A percentile compares a stretch with the other conserved stretches of the same genome.
phyloP scores from a whole-genome alignment of 2,329 filamentous ascomycete species.

The Aspergillus udagawae region DNA sequence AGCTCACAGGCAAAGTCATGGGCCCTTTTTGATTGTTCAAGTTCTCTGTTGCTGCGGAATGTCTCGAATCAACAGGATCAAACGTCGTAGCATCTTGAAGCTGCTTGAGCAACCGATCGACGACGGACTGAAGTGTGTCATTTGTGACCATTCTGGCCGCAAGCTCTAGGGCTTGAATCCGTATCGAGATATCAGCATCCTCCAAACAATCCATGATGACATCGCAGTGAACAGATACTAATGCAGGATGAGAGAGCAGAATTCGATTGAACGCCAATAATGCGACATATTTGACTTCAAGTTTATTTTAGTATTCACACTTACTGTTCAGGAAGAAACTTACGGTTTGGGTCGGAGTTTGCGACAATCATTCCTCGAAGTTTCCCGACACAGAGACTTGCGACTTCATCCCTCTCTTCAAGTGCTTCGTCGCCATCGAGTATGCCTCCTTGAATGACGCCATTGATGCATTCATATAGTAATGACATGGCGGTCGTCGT shows the following conservation, averaged over 20 bases:
- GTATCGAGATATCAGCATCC: conserved; percentile 91
- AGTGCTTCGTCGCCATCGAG: conserved; percentile 76
- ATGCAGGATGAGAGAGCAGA: conserved; percentile 76
- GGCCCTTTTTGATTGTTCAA: background rate
- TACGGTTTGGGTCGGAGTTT: conserved; percentile 88
- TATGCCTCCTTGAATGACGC: conserved; percentile 95
- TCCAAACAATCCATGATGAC: conserved; percentile 96
- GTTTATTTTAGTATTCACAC: conserved; percentile 4
- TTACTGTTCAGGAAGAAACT: conserved; percentile 36
- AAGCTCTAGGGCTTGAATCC: conserved; percentile 84
- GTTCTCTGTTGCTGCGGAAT: background rate
- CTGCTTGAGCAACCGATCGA: conserved; percentile 83
- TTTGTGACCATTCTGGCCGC: conserved; percentile 90
- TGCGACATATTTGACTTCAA: conserved; percentile 89
- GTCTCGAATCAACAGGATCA: conserved; percentile 3
- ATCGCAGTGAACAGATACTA: conserved; percentile 90
- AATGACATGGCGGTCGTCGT: conserved; percentile 98
- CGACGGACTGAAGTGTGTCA: conserved; percentile 78
- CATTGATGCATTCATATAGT: conserved; percentile 96
- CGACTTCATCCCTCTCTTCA: conserved; percentile 84
- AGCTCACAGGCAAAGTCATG: conserved; percentile 68
- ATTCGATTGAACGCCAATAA: conserved; percentile 94
- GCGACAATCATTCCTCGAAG: conserved; percentile 90
- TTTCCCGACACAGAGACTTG: conserved; percentile 86
- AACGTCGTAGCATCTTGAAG: conserved; percentile 48